phyloP scores from a whole-genome alignment of 2,329 filamentous ascomycete genomes.

The Calonectria naviculata region DNA sequence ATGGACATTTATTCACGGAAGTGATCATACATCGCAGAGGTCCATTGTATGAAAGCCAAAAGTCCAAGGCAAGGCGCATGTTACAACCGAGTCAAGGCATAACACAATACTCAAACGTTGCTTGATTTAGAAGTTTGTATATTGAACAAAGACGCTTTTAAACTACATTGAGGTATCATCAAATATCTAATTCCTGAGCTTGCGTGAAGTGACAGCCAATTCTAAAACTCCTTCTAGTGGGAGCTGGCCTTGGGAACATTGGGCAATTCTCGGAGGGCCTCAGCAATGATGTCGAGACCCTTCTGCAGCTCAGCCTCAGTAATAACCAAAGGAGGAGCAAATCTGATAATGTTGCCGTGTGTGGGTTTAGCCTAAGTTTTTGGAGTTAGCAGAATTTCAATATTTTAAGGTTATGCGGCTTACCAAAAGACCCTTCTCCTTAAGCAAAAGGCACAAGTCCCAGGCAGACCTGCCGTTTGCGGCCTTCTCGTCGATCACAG shows the following conservation, averaged over 20 bases:
- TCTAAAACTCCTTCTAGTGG: not conserved
- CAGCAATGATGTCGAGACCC: conserved; percentile 79
- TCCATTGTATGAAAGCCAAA: too few species aligned
- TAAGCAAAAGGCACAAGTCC: conserved; percentile 96
- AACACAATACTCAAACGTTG: not conserved
- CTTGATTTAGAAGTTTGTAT: not conserved
- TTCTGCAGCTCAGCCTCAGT: conserved; percentile 85
- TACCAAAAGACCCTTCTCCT: conserved; percentile 93
- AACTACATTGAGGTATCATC: too few species aligned
- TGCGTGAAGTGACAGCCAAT: not conserved
- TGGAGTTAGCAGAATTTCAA: not conserved
- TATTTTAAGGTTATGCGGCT: conserved; percentile 46
- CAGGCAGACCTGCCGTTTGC: conserved; percentile 89
- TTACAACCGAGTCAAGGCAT: too few species aligned
- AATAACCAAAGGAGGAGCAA: conserved; percentile 96
- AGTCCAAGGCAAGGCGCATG: too few species aligned
- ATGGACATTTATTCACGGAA: too few species aligned
- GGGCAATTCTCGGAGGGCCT: not conserved
- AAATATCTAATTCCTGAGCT: not conserved
- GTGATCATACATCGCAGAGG: too few species aligned
- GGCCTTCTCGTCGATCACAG: conserved; percentile 92
- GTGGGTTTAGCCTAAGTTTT: conserved; percentile 88
- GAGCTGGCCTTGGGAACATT: not conserved
- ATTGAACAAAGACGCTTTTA: too few species aligned
- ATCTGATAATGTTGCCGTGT: conserved; percentile 97